Percentiles rank a stretch among this genome's conserved stretches.
These are phyloP conservation scores for Coemansia sp. DNA, from an alignment of 192 early-diverging fungal species.

Conservation along the genomic window DNA sequence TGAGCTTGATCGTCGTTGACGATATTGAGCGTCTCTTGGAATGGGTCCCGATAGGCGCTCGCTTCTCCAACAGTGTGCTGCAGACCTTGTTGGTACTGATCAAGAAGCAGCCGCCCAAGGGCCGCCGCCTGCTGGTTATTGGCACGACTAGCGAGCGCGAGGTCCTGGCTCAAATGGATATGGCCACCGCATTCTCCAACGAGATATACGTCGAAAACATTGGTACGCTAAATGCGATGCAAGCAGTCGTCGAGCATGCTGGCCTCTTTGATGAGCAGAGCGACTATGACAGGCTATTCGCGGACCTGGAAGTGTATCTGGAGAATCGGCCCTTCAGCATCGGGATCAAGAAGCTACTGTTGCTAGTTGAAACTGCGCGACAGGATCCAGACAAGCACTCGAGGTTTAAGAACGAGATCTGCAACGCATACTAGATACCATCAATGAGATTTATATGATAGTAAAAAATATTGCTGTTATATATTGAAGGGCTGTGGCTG, in stretches of 20 bases:
- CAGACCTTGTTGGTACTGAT: conserved; percentile 92
- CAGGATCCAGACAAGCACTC: conserved; percentile 64
- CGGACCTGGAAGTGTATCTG: conserved; percentile 54
- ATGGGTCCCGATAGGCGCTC: conserved; percentile 92
- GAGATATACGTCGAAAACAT: conserved; percentile 82
- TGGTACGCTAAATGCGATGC: conserved; percentile 65
- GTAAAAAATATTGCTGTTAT: neutral
- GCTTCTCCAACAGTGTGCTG: conserved; percentile 90
- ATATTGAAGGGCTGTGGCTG: neutral
- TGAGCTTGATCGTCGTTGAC: conserved; percentile 93
- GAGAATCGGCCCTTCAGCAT: conserved; percentile 66
- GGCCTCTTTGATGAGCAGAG: conserved; percentile 63
- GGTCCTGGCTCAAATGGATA: conserved; percentile 84
- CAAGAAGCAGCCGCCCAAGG: conserved; percentile 87
- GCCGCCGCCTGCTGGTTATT: conserved; percentile 82
- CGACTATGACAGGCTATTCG: conserved; percentile 61
- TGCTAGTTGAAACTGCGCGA: conserved; percentile 87
- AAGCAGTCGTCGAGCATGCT: conserved; percentile 62
- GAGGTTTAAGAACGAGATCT: conserved; percentile 36
- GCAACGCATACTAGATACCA: conserved; percentile 16
- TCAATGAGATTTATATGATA: no score
- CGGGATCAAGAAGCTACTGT: conserved; percentile 89
- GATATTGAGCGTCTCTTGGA: conserved; percentile 92
- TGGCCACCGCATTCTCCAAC: conserved; percentile 81
- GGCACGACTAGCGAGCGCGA: conserved; percentile 81